Percentiles rank a stretch among this genome's conserved stretches.
Evolutionary conservation across 257 asterid species (phyloP).

Genomic region (Hygrophila difformis): DNA sequence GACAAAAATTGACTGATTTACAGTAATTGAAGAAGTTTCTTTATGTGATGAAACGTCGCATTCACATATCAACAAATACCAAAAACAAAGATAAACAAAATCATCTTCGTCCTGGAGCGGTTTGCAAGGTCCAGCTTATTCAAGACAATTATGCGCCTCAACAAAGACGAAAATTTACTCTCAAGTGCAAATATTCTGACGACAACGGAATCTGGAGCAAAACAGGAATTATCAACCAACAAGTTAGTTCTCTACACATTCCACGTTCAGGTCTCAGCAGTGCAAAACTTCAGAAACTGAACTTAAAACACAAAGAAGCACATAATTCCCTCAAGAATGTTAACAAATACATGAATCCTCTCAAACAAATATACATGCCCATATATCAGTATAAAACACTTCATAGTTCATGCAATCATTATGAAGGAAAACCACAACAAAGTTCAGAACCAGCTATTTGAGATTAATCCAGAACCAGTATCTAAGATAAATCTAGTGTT

Average conservation of each 20-base stretch:
- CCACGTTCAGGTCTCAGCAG: too few relatives aligned
- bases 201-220: conserved; percentile 71
- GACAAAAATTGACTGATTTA: neutral
- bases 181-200: too few relatives aligned
- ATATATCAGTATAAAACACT: too few relatives aligned
- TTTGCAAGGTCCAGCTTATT: conserved; percentile 35
- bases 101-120: conserved; percentile 25
- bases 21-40: neutral
- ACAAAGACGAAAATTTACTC: too few relatives aligned
- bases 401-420: too few relatives aligned
- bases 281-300: conserved; percentile 68
- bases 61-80: neutral
- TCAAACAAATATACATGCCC: neutral
- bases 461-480: too few relatives aligned
- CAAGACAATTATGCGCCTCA: conserved; percentile 42
- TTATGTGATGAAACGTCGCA: neutral
- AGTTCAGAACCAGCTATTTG: too few relatives aligned
- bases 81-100: neutral
- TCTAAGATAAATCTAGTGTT: too few relatives aligned
- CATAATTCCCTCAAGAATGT: conserved; percentile 16
- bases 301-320: neutral
- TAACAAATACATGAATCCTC: conserved; percentile 2
- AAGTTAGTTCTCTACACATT: too few relatives aligned
- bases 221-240: too few relatives aligned
- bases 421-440: too few relatives aligned